Evolutionary conservation across 495 filamentous ascomycete species (phyloP).

Genomic region (Trichocladium uniseriatum): DNA sequence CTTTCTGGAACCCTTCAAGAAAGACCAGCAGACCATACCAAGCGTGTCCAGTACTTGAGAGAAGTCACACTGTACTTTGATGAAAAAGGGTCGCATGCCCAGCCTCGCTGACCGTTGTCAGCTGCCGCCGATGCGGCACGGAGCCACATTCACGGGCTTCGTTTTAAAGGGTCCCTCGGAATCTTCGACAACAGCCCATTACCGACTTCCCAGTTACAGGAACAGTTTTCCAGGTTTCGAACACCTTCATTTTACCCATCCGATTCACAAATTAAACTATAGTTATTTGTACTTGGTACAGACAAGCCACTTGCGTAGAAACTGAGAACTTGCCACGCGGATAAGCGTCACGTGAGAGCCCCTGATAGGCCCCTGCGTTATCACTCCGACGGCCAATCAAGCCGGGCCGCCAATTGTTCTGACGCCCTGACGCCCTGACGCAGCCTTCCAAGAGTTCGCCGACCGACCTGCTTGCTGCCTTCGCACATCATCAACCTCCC

Average conservation of each 20-base stretch:
- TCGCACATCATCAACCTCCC: conserved; percentile 22
- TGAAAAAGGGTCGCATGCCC: neutral
- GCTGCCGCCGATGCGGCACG: neutral
- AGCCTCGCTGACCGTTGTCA: conserved; percentile 3
- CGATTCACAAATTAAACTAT: too few relatives aligned
- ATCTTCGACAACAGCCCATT: too few relatives aligned
- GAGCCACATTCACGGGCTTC: conserved; percentile 1
- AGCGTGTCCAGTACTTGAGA: too few relatives aligned
- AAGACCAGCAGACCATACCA: too few relatives aligned
- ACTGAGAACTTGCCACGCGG: neutral
- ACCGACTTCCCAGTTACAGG: too few relatives aligned
- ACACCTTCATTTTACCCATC: too few relatives aligned
- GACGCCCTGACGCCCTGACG: conserved; percentile 29
- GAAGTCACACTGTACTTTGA: too few relatives aligned
- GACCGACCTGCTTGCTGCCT: conserved; percentile 20
- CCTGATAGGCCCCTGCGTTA: conserved; percentile 8
- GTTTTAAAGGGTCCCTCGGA: neutral
- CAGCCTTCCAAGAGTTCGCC: conserved; percentile 22
- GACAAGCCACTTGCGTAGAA: too few relatives aligned
- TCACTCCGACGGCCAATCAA: conserved; percentile 7
- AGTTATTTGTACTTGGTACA: too few relatives aligned
- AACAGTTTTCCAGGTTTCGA: too few relatives aligned
- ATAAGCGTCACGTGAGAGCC: conserved; percentile 11
- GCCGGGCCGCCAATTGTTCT: conserved; percentile 16
- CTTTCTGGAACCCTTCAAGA: too few relatives aligned